Base-by-base conservation (phyloP, 169 alveolate species). In the Besnoitia besnoiti region DNA sequence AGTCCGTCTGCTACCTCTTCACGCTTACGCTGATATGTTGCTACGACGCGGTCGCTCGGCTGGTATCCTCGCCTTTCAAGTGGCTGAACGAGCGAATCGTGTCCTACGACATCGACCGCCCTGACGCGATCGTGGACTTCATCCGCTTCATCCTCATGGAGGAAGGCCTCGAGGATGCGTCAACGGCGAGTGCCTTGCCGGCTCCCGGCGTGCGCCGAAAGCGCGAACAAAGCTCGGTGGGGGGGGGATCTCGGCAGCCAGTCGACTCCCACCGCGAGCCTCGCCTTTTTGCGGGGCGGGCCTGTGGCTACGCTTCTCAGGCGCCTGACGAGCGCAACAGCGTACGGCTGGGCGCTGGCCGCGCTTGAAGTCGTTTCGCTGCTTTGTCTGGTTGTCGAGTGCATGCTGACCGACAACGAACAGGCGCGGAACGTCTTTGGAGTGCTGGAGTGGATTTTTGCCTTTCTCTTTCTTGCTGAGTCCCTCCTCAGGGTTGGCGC, bases 361-460 rank as follows among this genome's bases (percentile, higher is more conserved):
- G 91, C 89, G 30, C 85, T 55, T 24, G 91, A 91, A 42, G 91
- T 90, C 49, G 80, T 49, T 39, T 91, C 94, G 33, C 14, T 91
- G 16, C 30, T 47, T 30, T 89, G 79, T 47, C 91, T 91, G 30
- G 50, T 91, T 39, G 91, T 85, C 47, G 91, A 91, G 40, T 82
- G 89, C 76, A 30, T 40, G 85, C 37, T 91, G 91, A 91, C 88
- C 37, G 59, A 46, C 27, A 19, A 50, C 42, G 30, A 59, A 21
- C 33, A 61, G 14, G 30, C 62, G 5, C 16, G 59, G 82, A n/a
- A 35, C 16, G 49, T 35, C 33, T 85, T 84, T 67, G 91, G 73
- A 39, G 44, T 19, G 16, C 0, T 87, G 27, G 94, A 91, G 39
- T 77, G 87, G 61, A 35, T 37, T 30, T 77, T 42, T 27, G 87